Conservation (phyloP, 441 rosid genomes). For the Croton laevigatus region DNA sequence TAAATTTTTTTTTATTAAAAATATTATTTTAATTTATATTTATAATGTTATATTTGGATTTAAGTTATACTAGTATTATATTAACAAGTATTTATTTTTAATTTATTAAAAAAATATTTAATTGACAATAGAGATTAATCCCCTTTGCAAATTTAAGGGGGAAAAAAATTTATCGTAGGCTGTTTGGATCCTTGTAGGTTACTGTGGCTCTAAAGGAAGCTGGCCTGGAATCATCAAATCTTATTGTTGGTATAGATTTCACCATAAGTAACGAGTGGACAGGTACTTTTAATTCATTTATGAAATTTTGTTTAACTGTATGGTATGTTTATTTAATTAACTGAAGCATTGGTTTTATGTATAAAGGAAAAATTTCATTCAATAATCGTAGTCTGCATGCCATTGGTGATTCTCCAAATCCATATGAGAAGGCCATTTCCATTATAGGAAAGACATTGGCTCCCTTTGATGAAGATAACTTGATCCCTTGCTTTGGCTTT, state of each 20-base stretch:
- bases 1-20: no score
- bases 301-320: background rate
- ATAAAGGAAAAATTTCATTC: constrained; percentile 59
- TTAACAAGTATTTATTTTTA: no score
- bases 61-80: no score
- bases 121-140: no score
- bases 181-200: constrained; percentile 40
- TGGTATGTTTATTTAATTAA: no score
- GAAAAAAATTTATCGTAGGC: background rate
- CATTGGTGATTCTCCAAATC: constrained; percentile 56
- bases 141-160: background rate
- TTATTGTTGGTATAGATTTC: constrained; percentile 85
- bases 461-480: constrained; percentile 84
- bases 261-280: constrained; percentile 97
- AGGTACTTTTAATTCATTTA: constrained; percentile 33
- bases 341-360: background rate
- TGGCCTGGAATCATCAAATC: constrained; percentile 92
- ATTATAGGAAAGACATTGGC: constrained; percentile 80
- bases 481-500: constrained; percentile 85
- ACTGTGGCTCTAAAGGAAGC: constrained; percentile 60
- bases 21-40: no score
- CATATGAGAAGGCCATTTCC: constrained; percentile 76
- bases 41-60: no score
- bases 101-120: no score
- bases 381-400: constrained; percentile 62